A percentile compares a stretch with the other conserved stretches of the same genome.
These are phyloP conservation scores for Solanum arcanum DNA, from an alignment of 257 asterid genomes.

Conservation along the genomic window DNA sequence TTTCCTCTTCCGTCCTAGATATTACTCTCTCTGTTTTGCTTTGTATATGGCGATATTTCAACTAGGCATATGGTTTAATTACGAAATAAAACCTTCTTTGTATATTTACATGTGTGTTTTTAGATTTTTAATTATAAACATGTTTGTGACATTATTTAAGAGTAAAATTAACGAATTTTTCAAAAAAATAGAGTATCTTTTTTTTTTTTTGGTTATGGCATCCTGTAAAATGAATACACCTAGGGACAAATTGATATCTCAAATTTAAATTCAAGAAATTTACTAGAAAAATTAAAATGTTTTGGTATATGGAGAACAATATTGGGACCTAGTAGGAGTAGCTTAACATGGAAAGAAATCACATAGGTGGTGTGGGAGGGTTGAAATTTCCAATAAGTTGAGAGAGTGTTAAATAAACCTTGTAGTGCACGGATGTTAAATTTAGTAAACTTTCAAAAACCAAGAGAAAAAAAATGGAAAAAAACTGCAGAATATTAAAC, in stretches of 20 bases:
- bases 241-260: not conserved
- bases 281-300: too few species aligned
- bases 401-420: too few species aligned
- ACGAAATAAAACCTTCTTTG: not conserved
- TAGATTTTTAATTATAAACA: not conserved
- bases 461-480: not conserved
- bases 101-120: too few species aligned
- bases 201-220: too few species aligned
- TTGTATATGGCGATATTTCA: not conserved
- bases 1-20: not conserved
- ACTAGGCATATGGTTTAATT: too few species aligned
- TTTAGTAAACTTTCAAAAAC: not conserved
- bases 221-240: not conserved
- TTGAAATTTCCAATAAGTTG: not conserved
- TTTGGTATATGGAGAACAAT: not conserved
- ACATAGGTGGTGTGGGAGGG: not conserved
- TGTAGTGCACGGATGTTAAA: too few species aligned
- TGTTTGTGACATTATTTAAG: not conserved
- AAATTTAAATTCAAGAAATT: too few species aligned
- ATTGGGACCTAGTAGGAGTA: not conserved
- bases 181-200: too few species aligned
- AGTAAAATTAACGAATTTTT: not conserved
- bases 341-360: not conserved
- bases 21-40: not conserved
- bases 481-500: not conserved